These are phyloP conservation scores for Ceratocystis diversiconidia DNA, from an alignment of 2,329 filamentous ascomycete genomes.

Conservation along the genomic window DNA sequence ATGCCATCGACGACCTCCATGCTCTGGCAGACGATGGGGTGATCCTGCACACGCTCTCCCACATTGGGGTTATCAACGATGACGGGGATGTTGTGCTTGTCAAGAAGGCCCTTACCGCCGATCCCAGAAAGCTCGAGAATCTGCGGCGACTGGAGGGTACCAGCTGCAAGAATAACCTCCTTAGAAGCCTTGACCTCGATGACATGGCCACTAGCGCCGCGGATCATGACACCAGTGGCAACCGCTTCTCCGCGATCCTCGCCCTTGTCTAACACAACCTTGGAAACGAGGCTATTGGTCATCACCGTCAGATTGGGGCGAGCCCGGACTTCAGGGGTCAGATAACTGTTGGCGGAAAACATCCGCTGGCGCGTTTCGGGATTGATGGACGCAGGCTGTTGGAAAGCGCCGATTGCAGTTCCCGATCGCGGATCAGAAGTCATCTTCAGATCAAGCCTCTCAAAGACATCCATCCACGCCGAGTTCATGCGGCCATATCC, in stretches of 20 bases:
- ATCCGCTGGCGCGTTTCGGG: conserved; percentile 25
- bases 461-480: conserved; percentile 28
- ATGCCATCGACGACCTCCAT: conserved; percentile 30
- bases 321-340: conserved; percentile 23
- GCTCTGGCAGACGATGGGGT: conserved; percentile 25
- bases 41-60: conserved; percentile 44
- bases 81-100: conserved; percentile 31
- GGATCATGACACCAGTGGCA: conserved; percentile 25
- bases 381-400: conserved; percentile 25
- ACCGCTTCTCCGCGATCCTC: conserved; percentile 21
- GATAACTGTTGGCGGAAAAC: conserved; percentile 26
- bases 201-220: conserved; percentile 4
- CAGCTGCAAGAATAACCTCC: conserved; percentile 38
- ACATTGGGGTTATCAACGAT: conserved; percentile 40
- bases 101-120: conserved; percentile 30
- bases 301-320: conserved; percentile 23
- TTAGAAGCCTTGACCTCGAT: conserved; percentile 24
- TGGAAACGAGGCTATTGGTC: conserved; percentile 26
- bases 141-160: conserved; percentile 38
- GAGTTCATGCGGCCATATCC: conserved; percentile 24
- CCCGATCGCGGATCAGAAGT: conserved; percentile 25
- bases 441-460: conserved; percentile 24
- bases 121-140: conserved; percentile 39
- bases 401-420: conserved; percentile 25
- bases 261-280: conserved; percentile 23